Percentiles rank a stretch among this genome's conserved stretches.
These are phyloP conservation scores for Verbena officinalis DNA, from an alignment of 257 asterid species.

Conservation along the genomic window DNA sequence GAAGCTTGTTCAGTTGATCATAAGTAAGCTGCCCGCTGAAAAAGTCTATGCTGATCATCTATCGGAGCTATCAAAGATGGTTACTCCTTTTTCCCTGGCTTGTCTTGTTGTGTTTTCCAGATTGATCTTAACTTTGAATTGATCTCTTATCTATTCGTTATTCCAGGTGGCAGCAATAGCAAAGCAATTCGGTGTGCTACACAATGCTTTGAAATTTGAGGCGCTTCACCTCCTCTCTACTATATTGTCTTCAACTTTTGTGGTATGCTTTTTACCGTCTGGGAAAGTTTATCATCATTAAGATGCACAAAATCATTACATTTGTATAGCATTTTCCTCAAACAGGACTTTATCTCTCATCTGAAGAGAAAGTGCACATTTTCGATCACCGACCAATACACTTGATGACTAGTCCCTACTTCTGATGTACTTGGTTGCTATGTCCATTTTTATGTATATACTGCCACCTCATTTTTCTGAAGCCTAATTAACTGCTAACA, in stretches of 20 bases:
- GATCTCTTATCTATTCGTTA: conserved; percentile 21
- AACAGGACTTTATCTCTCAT: neutral
- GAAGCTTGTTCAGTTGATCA: conserved; percentile 65
- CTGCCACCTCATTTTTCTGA: conserved; percentile 24
- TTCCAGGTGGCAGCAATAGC: conserved; percentile 79
- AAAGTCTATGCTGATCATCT: conserved; percentile 48
- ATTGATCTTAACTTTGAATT: neutral
- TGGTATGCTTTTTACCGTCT: conserved; percentile 47
- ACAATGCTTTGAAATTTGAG: conserved; percentile 81
- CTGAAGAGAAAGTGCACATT: neutral
- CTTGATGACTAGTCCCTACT: neutral
- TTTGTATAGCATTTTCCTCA: neutral
- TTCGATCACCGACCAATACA: neutral
- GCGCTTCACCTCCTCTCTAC: conserved; percentile 78
- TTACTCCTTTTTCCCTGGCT: conserved; percentile 30
- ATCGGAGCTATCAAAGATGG: conserved; percentile 70
- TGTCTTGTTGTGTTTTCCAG: conserved; percentile 19
- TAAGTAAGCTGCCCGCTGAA: conserved; percentile 71
- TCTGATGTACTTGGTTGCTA: conserved; percentile 15
- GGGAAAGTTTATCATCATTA: conserved; percentile 9
- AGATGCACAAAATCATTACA: neutral
- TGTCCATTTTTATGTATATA: neutral
- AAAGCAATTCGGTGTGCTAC: conserved; percentile 77
- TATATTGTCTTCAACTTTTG: conserved; percentile 63
- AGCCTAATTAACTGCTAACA: conserved; percentile 23